phyloP scores from a whole-genome alignment of 2,329 filamentous ascomycete species.

The Monosporascus sp. region DNA sequence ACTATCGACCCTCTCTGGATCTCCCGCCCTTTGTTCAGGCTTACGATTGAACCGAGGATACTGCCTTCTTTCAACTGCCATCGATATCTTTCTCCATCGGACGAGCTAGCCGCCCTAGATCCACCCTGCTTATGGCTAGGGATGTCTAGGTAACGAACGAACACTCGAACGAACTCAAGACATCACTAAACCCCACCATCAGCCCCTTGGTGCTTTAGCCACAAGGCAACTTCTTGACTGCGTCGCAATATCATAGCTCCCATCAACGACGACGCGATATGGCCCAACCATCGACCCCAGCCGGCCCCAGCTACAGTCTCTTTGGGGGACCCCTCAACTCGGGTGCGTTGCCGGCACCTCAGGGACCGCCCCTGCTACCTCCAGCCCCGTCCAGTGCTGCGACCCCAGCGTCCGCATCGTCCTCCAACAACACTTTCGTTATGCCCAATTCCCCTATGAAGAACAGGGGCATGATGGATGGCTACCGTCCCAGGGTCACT shows the following conservation, averaged over 20 bases:
- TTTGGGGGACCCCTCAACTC: conserved; percentile 25
- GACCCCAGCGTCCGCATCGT: conserved; percentile 45
- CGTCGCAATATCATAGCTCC: too few relatives aligned
- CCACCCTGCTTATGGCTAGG: too few relatives aligned
- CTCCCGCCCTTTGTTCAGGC: too few relatives aligned
- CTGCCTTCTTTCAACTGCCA: background rate
- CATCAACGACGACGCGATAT: conserved; percentile 8
- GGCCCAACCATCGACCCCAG: conserved; percentile 23
- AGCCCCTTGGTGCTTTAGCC: too few relatives aligned
- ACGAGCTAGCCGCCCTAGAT: background rate
- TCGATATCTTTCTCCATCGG: background rate
- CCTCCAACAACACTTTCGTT: conserved; percentile 76
- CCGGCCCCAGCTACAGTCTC: conserved; percentile 19
- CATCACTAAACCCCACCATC: too few relatives aligned
- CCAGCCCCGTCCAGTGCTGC: conserved; percentile 30
- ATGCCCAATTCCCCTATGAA: conserved; percentile 83
- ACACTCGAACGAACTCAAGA: too few relatives aligned
- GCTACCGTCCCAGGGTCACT: conserved; percentile 79
- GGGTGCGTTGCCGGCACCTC: conserved; percentile 16
- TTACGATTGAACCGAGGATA: too few relatives aligned
- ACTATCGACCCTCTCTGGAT: too few relatives aligned
- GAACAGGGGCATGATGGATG: conserved; percentile 59
- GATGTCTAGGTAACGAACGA: too few relatives aligned
- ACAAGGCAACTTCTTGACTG: too few relatives aligned
- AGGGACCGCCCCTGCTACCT: conserved; percentile 22